Conservation (phyloP, 2,329 filamentous ascomycete species). For the Microascus cirrosus region DNA sequence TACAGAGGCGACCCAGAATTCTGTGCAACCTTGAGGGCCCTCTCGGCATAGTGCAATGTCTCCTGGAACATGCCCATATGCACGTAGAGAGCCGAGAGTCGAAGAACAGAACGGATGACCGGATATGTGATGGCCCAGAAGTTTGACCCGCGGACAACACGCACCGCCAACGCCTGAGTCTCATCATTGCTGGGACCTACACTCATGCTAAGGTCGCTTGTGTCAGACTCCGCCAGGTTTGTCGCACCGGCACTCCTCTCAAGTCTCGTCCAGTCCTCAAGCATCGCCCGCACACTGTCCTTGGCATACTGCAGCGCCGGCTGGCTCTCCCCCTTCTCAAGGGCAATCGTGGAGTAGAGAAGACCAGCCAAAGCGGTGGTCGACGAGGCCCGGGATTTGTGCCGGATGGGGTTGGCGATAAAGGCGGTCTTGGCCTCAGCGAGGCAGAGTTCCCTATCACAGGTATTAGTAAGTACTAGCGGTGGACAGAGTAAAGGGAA, state of each 20-base stretch:
- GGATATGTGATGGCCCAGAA: slow-evolving; percentile 74
- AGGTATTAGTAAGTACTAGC: background rate
- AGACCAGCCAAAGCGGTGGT: slow-evolving; percentile 20
- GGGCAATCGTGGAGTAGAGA: slow-evolving; percentile 52
- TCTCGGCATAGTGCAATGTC: slow-evolving; percentile 77
- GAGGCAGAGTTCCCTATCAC: slow-evolving; percentile 1
- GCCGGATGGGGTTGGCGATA: background rate
- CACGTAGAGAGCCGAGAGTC: slow-evolving; percentile 68
- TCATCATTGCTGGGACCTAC: background rate
- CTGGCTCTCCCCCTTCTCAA: slow-evolving; percentile 49
- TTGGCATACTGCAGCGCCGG: slow-evolving; percentile 47
- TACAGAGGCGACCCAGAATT: slow-evolving; percentile 53
- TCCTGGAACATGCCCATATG: slow-evolving; percentile 82
- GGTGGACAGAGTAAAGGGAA: background rate
- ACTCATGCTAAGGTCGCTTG: slow-evolving; percentile 3
- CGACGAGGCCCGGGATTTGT: background rate
- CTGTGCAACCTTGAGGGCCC: slow-evolving; percentile 66
- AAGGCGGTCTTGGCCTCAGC: background rate
- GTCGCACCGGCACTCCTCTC: slow-evolving; percentile 19
- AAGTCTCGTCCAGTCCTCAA: slow-evolving; percentile 42
- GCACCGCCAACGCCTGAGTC: background rate
- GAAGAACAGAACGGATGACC: slow-evolving; percentile 59
- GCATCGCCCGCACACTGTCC: slow-evolving; percentile 43
- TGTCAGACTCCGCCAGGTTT: slow-evolving; percentile 15
- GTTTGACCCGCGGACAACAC: slow-evolving; percentile 32